These are phyloP conservation scores for Phlyctochytrium arcticum DNA, from an alignment of 192 early-diverging fungal species.

Conservation along the genomic window DNA sequence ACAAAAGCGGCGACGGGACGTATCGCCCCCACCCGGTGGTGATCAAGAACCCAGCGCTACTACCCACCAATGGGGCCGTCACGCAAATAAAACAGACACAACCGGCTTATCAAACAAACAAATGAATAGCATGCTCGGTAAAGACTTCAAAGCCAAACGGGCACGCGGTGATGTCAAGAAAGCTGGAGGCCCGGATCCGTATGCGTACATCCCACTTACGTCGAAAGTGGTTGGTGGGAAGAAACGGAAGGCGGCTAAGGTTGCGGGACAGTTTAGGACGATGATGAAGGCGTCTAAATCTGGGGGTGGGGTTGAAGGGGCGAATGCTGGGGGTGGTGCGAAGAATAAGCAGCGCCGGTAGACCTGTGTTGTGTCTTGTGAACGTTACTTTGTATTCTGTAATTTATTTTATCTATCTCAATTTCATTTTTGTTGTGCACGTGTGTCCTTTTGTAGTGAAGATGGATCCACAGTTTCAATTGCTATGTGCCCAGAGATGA, in stretches of 20 bases:
- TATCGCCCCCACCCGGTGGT: too few relatives aligned
- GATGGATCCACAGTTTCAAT: too few relatives aligned
- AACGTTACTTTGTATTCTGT: too few relatives aligned
- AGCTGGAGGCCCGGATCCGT: conserved; percentile 85
- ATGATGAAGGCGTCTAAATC: conserved; percentile 40
- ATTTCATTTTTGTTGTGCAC: background rate
- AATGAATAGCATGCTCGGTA: conserved; percentile 48
- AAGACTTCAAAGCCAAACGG: conserved; percentile 79
- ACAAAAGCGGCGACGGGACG: too few relatives aligned
- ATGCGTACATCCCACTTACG: conserved; percentile 89
- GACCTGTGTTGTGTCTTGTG: background rate
- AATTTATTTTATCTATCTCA: background rate
- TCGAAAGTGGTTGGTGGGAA: conserved; percentile 56
- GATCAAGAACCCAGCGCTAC: conserved; percentile 48
- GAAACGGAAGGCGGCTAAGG: conserved; percentile 36
- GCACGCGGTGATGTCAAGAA: conserved; percentile 91
- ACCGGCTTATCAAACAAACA: conserved; percentile 21
- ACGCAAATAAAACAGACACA: conserved; percentile 18
- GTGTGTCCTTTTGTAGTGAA: too few relatives aligned
- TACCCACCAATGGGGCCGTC: conserved; percentile 27
- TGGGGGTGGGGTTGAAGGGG: background rate
- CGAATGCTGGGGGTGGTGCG: background rate
- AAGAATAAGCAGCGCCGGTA: background rate
- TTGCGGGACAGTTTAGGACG: conserved; percentile 34
- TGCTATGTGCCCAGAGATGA: too few relatives aligned